A percentile compares a stretch with the other conserved stretches of the same genome.
phyloP scores from a whole-genome alignment of 2,329 filamentous ascomycete genomes.

The Fusarium sp. region DNA sequence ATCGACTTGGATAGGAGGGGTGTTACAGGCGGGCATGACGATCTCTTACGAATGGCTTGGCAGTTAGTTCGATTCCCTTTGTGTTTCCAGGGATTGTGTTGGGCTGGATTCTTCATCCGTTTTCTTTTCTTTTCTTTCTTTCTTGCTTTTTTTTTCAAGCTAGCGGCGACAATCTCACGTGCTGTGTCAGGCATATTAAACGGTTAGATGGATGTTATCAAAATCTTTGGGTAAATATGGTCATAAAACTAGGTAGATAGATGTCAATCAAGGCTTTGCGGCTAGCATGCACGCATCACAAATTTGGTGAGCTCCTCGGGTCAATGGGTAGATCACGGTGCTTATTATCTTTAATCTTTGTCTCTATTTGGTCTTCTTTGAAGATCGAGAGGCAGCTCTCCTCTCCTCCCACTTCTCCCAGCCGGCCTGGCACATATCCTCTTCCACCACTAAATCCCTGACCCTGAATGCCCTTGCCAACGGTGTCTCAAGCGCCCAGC shows the following conservation, averaged over 20 bases:
- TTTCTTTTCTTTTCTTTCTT: no score
- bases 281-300: not conserved
- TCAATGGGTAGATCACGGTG: not conserved
- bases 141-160: slow-evolving; percentile 2
- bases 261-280: not conserved
- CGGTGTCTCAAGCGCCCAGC: slow-evolving; percentile 74
- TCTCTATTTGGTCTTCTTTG: slow-evolving; percentile 45
- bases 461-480: slow-evolving; percentile 73
- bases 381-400: slow-evolving; percentile 45
- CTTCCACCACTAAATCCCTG: slow-evolving; percentile 84
- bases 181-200: slow-evolving; percentile 12
- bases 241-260: not conserved
- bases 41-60: slow-evolving; percentile 27
- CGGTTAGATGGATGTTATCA: slow-evolving; percentile 1
- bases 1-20: not conserved
- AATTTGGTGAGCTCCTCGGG: not conserved
- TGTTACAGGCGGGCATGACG: slow-evolving; percentile 11
- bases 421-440: slow-evolving; percentile 89
- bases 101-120: slow-evolving; percentile 3
- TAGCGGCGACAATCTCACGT: slow-evolving; percentile 10
- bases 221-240: not conserved
- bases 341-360: not conserved
- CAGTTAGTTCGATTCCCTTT: slow-evolving; percentile 29
- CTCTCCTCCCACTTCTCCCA: slow-evolving; percentile 88
- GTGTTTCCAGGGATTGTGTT: not conserved